Conservation (phyloP, 208 protist species). For the Trypanosoma boissoni region DNA sequence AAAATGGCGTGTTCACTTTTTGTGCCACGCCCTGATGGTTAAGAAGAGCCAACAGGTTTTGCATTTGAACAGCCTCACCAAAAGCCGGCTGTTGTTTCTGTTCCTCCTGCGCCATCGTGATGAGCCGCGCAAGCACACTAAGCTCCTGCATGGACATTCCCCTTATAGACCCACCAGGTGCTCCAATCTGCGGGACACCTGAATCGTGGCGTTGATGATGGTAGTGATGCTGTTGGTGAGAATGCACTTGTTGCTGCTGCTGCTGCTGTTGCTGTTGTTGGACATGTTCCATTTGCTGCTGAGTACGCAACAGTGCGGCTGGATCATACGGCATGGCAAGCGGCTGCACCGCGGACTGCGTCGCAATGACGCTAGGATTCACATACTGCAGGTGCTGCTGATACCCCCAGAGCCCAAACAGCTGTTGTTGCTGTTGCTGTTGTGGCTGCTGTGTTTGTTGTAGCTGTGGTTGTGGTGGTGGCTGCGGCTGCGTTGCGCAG, state of each 20-base stretch:
- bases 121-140: conserved; percentile 14
- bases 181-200: neutral
- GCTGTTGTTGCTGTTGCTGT: conserved; percentile 25
- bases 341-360: neutral
- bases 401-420: conserved; percentile 5
- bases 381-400: neutral
- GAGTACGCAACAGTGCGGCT: neutral
- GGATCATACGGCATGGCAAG: neutral
- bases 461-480: neutral
- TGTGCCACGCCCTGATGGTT: too few species aligned
- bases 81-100: conserved; percentile 12
- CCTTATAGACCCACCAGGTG: neutral
- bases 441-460: conserved; percentile 16
- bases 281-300: neutral
- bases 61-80: too few species aligned
- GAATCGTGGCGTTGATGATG: conserved; percentile 4
- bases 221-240: conserved; percentile 1
- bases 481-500: neutral
- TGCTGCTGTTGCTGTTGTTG: neutral
- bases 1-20: too few species aligned
- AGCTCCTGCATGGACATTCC: conserved; percentile 17
- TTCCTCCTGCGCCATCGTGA: conserved; percentile 9
- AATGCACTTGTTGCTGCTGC: neutral
- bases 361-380: neutral
- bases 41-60: too few species aligned